These are phyloP conservation scores for Euphrasia confusa DNA, from an alignment of 257 asterid species.

Conservation along the genomic window DNA sequence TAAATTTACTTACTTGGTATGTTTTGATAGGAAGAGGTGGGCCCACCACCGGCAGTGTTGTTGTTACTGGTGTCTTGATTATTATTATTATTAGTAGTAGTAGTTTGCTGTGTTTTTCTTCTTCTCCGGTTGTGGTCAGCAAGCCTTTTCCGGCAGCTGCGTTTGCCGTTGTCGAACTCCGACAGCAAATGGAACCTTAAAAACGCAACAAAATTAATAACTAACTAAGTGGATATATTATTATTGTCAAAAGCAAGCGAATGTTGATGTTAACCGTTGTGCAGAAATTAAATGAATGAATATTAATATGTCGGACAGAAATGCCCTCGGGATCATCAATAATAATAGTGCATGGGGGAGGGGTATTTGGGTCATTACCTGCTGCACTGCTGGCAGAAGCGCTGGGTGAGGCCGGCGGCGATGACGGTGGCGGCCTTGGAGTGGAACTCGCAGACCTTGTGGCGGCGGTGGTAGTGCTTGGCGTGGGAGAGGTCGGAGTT, in stretches of 20 bases:
- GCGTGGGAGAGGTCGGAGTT: slow-evolving; percentile 84
- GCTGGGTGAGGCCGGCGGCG: slow-evolving; percentile 92
- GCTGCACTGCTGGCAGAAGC: slow-evolving; percentile 99
- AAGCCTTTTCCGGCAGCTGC: slow-evolving; percentile 91
- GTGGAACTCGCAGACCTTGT: slow-evolving; percentile 97
- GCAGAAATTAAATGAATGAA: slow-evolving; percentile 31
- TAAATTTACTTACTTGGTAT: slow-evolving; percentile 31
- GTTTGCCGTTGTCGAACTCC: slow-evolving; percentile 89
- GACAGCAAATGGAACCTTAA: slow-evolving; percentile 80
- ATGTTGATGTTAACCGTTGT: no score
- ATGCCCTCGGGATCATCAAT: slow-evolving; percentile 73
- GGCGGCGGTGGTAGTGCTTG: slow-evolving; percentile 98
- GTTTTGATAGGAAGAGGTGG: slow-evolving; percentile 52
- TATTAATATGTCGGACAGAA: slow-evolving; percentile 37
- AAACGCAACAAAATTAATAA: background rate
- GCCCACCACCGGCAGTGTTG: slow-evolving; percentile 16
- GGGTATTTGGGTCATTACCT: slow-evolving; percentile 54
- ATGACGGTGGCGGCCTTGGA: slow-evolving; percentile 88
- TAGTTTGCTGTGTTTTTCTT: slow-evolving; percentile 64
- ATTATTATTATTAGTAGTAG: background rate
- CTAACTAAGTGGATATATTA: no score
- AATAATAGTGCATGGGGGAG: slow-evolving; percentile 23
- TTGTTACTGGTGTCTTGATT: slow-evolving; percentile 41
- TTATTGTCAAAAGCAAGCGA: no score
- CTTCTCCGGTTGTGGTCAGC: slow-evolving; percentile 96